Evolutionary conservation across 108 stramenopile genomes (phyloP).

Genomic region (Conticribra guillardii): DNA sequence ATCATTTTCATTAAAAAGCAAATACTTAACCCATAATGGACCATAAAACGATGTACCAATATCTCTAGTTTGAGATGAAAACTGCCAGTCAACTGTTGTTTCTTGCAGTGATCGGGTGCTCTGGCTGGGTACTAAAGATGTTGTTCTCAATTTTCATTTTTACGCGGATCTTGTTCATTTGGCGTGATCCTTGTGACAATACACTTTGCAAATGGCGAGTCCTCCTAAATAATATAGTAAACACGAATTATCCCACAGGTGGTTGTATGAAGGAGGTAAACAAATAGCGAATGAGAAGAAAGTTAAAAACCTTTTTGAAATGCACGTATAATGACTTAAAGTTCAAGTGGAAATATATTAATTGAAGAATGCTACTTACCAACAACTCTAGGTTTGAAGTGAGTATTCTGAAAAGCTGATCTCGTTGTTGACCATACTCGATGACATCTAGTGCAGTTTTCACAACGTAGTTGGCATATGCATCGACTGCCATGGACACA

Average conservation of each 20-base stretch:
- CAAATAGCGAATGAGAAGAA: neutral
- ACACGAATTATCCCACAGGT: too few species aligned
- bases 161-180: too few species aligned
- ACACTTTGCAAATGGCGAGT: conserved; percentile 7
- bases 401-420: conserved; percentile 56
- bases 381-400: conserved; percentile 59
- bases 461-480: conserved; percentile 93
- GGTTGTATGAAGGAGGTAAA: too few species aligned
- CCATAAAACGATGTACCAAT: too few species aligned
- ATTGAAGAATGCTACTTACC: conserved; percentile 48
- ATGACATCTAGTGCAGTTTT: conserved; percentile 66
- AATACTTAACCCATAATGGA: too few species aligned
- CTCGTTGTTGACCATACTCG: conserved; percentile 62
- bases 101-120: too few species aligned
- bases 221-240: too few species aligned
- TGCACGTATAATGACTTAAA: neutral
- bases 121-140: too few species aligned
- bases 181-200: conserved; percentile 9
- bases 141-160: too few species aligned
- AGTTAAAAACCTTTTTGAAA: neutral
- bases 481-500: conserved; percentile 87
- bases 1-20: too few species aligned
- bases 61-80: too few species aligned
- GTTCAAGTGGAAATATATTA: neutral
- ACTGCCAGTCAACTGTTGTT: too few species aligned